Percentiles rank a stretch among this genome's conserved stretches.
These are phyloP conservation scores for Rhizophlyctis rosea DNA, from an alignment of 192 early-diverging fungal species.

Conservation along the genomic window DNA sequence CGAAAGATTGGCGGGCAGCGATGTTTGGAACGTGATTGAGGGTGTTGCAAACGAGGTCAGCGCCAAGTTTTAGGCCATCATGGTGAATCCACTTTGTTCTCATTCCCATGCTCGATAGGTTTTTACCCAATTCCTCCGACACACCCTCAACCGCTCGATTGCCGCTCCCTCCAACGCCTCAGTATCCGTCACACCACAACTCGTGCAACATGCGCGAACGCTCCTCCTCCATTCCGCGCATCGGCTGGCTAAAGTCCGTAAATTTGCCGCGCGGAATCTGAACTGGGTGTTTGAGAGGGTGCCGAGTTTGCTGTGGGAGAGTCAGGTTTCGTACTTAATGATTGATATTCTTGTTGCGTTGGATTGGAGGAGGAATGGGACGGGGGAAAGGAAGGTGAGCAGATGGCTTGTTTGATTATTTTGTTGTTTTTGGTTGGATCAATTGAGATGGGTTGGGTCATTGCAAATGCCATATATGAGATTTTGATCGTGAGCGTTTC, in stretches of 20 bases:
- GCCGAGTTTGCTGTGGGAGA: constrained; percentile 80
- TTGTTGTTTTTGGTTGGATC: not conserved
- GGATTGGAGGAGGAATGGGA: constrained; percentile 41
- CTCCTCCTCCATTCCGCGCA: constrained; percentile 57
- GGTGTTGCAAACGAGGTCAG: constrained; percentile 64
- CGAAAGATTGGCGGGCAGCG: constrained; percentile 74
- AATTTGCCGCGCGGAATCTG: constrained; percentile 32
- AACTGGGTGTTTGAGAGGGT: constrained; percentile 66
- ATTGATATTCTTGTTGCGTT: constrained; percentile 84
- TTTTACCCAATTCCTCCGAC: too few relatives aligned
- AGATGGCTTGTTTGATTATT: constrained; percentile 1
- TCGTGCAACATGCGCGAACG: constrained; percentile 23
- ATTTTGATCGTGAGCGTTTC: not conserved
- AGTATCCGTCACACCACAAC: too few relatives aligned
- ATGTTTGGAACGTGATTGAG: constrained; percentile 71
- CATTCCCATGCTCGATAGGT: too few relatives aligned
- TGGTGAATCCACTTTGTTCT: too few relatives aligned
- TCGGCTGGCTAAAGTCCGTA: constrained; percentile 52
- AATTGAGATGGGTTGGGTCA: too few relatives aligned
- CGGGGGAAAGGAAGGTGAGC: constrained; percentile 47
- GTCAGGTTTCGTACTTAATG: constrained; percentile 59
- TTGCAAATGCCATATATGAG: too few relatives aligned
- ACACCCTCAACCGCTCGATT: too few relatives aligned
- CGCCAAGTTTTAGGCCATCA: not conserved
- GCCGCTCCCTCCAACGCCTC: too few relatives aligned